A percentile compares a stretch with the other conserved stretches of the same genome.
These are phyloP conservation scores for Penicillium sumatraense DNA, from an alignment of 2,329 filamentous ascomycete species.

Conservation along the genomic window DNA sequence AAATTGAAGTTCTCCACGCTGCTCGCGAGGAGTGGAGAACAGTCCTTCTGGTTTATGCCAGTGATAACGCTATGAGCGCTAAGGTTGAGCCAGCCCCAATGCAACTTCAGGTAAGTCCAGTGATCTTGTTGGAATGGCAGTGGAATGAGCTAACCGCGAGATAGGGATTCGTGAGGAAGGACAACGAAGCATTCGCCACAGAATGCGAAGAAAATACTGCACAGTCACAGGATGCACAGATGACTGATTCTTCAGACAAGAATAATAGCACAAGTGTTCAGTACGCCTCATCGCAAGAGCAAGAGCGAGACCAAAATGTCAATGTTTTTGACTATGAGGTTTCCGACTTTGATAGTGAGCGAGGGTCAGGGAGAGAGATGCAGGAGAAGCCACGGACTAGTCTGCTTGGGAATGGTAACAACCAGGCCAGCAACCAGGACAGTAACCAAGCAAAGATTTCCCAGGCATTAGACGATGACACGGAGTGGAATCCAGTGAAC, in stretches of 20 bases:
- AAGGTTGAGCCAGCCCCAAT: conserved; percentile 36
- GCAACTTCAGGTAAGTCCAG: conserved; percentile 42
- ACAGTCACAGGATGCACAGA: conserved; percentile 4
- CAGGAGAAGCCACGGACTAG: conserved; percentile 37
- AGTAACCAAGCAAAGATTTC: conserved; percentile 12
- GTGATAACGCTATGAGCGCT: conserved; percentile 49
- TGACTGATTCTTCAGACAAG: conserved; percentile 2
- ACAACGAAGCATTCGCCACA: conserved; percentile 50
- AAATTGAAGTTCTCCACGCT: conserved; percentile 60
- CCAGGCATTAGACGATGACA: conserved; percentile 9
- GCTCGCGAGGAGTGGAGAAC: conserved; percentile 57
- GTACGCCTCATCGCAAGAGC: conserved; percentile 3
- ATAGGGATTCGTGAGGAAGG: conserved; percentile 54
- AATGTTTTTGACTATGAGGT: conserved; percentile 47
- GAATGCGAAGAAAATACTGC: conserved; percentile 35
- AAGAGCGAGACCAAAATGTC: conserved; percentile 23
- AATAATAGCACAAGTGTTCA: background rate
- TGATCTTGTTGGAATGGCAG: background rate
- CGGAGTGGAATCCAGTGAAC: conserved; percentile 12
- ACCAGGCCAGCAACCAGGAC: too few relatives aligned
- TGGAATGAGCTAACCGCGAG: conserved; percentile 17
- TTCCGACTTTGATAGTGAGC: conserved; percentile 40
- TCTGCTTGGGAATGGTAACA: conserved; percentile 24
- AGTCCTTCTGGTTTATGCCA: conserved; percentile 65
- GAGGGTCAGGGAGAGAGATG: conserved; percentile 42